Evolutionary conservation across 106 monocot species (phyloP).

Genomic region (Ottelia alismoides): DNA sequence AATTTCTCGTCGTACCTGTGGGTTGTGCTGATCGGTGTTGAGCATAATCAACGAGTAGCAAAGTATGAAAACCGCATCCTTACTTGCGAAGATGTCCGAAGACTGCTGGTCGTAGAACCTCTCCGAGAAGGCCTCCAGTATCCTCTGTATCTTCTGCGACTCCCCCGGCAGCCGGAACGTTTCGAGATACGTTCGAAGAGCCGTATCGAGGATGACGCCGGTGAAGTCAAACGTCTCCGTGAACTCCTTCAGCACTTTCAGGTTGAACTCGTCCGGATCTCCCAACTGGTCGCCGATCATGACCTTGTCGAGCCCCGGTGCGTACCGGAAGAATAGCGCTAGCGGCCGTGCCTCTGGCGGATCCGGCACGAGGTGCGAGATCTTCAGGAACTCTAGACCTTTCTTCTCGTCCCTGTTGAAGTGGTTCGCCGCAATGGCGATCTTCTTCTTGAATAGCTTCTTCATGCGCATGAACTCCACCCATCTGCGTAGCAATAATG

Average conservation of each 20-base stretch:
- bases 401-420: conserved; percentile 87
- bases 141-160: conserved; percentile 88
- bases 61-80: conserved; percentile 65
- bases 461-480: conserved; percentile 55
- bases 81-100: conserved; percentile 48
- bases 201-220: conserved; percentile 56
- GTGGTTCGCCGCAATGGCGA: conserved; percentile 64
- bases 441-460: conserved; percentile 64
- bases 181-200: conserved; percentile 61
- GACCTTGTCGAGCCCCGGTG: conserved; percentile 73
- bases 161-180: conserved; percentile 88
- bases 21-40: conserved; percentile 90
- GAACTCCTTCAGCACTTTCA: conserved; percentile 66
- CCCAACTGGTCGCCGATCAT: conserved; percentile 80
- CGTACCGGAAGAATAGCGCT: conserved; percentile 73
- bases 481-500: conserved; percentile 29
- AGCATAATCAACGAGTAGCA: conserved; percentile 89
- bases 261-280: conserved; percentile 57
- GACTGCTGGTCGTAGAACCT: conserved; percentile 66
- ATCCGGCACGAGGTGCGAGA: conserved; percentile 34
- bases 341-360: conserved; percentile 44
- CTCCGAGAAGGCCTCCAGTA: conserved; percentile 85
- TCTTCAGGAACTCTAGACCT: conserved; percentile 52
- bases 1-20: too few species aligned
- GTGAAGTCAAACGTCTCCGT: conserved; percentile 59